These are phyloP conservation scores for Aspergillus intermedius DNA, from an alignment of 2,329 filamentous ascomycete genomes.

Conservation along the genomic window DNA sequence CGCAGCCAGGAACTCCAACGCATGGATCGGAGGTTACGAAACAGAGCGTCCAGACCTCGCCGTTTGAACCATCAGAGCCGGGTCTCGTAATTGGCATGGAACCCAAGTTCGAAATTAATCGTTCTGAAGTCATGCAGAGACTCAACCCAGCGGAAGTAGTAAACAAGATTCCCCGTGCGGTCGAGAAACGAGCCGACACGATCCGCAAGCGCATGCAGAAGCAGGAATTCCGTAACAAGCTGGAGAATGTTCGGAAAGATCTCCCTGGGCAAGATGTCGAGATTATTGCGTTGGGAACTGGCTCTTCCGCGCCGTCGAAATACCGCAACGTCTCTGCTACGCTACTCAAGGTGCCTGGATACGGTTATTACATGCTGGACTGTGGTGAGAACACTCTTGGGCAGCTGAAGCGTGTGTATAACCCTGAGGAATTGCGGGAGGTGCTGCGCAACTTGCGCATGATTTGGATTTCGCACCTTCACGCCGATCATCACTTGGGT, in stretches of 20 bases:
- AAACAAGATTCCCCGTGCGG: slow-evolving; percentile 21
- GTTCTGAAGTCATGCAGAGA: slow-evolving; percentile 20
- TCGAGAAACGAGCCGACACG: slow-evolving; percentile 22
- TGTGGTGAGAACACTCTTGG: slow-evolving; percentile 89
- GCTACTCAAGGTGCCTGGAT: slow-evolving; percentile 72
- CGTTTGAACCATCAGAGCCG: slow-evolving; percentile 33
- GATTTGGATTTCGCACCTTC: slow-evolving; percentile 91
- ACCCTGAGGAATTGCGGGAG: slow-evolving; percentile 56
- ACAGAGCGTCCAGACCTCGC: slow-evolving; percentile 10
- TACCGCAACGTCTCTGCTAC: slow-evolving; percentile 94
- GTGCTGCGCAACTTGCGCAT: slow-evolving; percentile 71
- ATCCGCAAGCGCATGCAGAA: slow-evolving; percentile 24
- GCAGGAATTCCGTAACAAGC: slow-evolving; percentile 23
- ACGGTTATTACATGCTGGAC: slow-evolving; percentile 86
- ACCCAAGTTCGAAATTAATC: slow-evolving; percentile 37
- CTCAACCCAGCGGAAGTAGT: slow-evolving; percentile 19
- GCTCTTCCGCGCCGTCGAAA: slow-evolving; percentile 82
- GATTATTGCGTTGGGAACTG: slow-evolving; percentile 82
- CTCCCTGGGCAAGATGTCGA: slow-evolving; percentile 71
- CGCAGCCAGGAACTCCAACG: slow-evolving; percentile 28
- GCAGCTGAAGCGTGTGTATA: slow-evolving; percentile 70
- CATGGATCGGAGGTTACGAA: slow-evolving; percentile 9
- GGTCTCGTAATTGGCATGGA: slow-evolving; percentile 42
- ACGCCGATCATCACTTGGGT: slow-evolving; percentile 93
- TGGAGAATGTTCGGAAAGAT: slow-evolving; percentile 49